phyloP scores from a whole-genome alignment of 768 basidiomycete genomes.

The Roridomyces roridus region DNA sequence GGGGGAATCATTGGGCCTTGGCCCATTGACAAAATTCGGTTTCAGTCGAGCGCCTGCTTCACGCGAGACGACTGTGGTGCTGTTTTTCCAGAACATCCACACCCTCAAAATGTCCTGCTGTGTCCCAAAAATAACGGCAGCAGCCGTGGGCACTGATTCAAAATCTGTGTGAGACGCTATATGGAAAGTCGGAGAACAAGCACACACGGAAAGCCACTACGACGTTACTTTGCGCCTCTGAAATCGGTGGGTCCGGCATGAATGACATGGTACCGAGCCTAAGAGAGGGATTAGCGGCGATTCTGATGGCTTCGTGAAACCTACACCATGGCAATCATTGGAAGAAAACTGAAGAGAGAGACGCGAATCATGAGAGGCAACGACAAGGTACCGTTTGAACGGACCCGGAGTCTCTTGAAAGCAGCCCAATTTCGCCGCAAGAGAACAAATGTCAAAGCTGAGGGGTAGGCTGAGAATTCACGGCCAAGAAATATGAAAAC shows the following conservation, averaged over 20 bases:
- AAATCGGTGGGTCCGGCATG: neutral
- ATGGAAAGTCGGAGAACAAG: neutral
- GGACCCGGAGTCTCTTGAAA: constrained; percentile 7
- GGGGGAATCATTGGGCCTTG: too few species aligned
- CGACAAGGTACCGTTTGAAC: neutral
- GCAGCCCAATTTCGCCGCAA: constrained; percentile 10
- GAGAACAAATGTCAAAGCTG: neutral
- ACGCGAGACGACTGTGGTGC: too few species aligned
- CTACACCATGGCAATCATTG: constrained; percentile 4
- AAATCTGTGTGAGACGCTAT: too few species aligned
- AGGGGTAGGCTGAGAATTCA: too few species aligned
- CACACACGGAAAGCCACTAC: neutral
- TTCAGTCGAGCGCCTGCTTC: too few species aligned
- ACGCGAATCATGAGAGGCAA: constrained; percentile 8
- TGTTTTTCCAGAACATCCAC: constrained; percentile 11
- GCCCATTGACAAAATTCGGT: too few species aligned
- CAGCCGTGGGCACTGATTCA: neutral
- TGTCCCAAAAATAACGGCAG: constrained; percentile 2
- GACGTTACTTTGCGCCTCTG: neutral
- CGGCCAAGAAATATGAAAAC: neutral
- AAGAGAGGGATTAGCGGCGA: neutral
- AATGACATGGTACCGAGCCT: neutral
- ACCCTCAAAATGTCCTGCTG: constrained; percentile 3
- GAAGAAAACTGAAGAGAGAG: constrained; percentile 4
- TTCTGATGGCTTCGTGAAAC: neutral